A percentile compares a stretch with the other conserved stretches of the same genome.
phyloP scores from a whole-genome alignment of 2,329 filamentous ascomycete species.

The Fusarium palustre region DNA sequence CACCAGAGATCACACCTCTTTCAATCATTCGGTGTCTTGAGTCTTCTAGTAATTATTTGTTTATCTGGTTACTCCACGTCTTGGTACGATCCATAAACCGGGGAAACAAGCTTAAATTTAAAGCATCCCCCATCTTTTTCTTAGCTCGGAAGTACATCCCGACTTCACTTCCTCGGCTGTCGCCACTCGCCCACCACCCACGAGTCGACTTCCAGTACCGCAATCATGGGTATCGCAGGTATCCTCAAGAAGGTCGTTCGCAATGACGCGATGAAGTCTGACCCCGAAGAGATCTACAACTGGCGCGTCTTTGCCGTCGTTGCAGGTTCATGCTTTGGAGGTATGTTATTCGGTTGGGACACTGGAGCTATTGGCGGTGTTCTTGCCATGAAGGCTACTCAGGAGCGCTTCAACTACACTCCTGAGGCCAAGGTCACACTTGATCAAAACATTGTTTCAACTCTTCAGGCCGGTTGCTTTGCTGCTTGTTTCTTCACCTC shows the following conservation, averaged over 20 bases:
- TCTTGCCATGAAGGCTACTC: constrained; percentile 69
- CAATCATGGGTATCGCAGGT: constrained; percentile 54
- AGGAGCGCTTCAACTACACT: constrained; percentile 56
- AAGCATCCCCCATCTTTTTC: constrained; percentile 8
- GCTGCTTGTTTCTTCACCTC: constrained; percentile 69
- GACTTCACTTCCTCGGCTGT: constrained; percentile 8
- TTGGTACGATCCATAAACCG: constrained; percentile 18
- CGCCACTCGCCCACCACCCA: constrained; percentile 7
- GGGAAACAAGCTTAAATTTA: constrained; percentile 42
- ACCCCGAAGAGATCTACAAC: constrained; percentile 76
- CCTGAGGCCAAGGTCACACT: constrained; percentile 61
- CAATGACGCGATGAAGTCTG: constrained; percentile 77
- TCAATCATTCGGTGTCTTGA: constrained; percentile 23
- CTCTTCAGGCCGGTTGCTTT: constrained; percentile 76
- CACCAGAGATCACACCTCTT: constrained; percentile 26
- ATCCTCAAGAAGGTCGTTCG: constrained; percentile 69
- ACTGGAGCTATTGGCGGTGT: constrained; percentile 77
- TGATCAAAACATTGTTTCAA: constrained; percentile 76
- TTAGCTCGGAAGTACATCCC: constrained; percentile 5
- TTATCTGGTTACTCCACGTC: constrained; percentile 12
- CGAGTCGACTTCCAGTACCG: constrained; percentile 15
- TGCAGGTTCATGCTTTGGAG: constrained; percentile 75
- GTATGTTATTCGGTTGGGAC: constrained; percentile 64
- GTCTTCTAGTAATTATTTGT: constrained; percentile 14
- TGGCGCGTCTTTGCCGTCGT: constrained; percentile 75